Percentiles rank a stretch among this genome's conserved stretches.
Conservation (phyloP, 106 monocot species). For the Triglochin maritima region DNA sequence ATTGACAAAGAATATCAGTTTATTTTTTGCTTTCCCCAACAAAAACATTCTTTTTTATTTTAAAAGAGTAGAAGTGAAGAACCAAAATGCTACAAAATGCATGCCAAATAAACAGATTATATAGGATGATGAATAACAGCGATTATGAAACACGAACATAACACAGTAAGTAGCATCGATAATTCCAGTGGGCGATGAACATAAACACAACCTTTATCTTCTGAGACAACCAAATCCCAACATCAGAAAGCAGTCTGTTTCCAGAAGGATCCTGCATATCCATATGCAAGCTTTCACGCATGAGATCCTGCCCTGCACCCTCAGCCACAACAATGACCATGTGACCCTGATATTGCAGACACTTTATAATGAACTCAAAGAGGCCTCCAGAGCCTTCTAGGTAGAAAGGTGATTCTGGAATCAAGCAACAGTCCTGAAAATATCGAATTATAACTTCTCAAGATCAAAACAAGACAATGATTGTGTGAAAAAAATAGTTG, state of each 20-base stretch:
- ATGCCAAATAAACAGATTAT: too few relatives aligned
- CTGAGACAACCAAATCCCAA: slow-evolving; percentile 87
- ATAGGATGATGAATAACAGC: not conserved
- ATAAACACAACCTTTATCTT: slow-evolving; percentile 56
- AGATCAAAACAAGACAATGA: not conserved
- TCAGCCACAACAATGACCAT: slow-evolving; percentile 94
- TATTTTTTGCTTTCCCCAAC: not conserved
- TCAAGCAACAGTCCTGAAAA: slow-evolving; percentile 31
- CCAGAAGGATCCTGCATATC: slow-evolving; percentile 71
- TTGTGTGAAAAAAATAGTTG: not conserved
- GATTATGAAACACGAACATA: not conserved
- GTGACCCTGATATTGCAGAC: slow-evolving; percentile 34
- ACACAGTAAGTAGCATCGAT: too few relatives aligned
- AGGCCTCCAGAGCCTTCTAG: slow-evolving; percentile 18
- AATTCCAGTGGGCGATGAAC: not conserved
- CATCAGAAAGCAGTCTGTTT: slow-evolving; percentile 77
- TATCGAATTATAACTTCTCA: not conserved
- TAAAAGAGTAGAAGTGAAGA: too few relatives aligned
- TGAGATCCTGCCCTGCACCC: slow-evolving; percentile 89
- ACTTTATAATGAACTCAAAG: slow-evolving; percentile 21
- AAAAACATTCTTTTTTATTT: not conserved
- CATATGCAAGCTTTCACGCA: slow-evolving; percentile 56
- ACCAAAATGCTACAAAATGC: too few relatives aligned
- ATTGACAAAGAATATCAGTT: not conserved
- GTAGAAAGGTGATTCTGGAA: slow-evolving; percentile 30